phyloP scores from a whole-genome alignment of 140 eudicot genomes.

The Oenanthe javanica region DNA sequence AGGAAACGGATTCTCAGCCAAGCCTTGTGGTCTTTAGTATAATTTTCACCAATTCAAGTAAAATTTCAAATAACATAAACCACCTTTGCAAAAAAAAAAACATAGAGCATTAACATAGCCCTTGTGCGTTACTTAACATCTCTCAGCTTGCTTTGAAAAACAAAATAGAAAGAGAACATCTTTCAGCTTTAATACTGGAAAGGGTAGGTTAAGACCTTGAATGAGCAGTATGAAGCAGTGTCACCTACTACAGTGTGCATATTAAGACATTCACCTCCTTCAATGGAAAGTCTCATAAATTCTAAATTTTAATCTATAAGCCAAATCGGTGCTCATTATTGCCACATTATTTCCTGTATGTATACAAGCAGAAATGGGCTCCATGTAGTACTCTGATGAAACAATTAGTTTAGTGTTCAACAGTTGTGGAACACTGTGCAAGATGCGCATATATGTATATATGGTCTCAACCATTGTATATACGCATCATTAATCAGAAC shows the following conservation, averaged over 20 bases:
- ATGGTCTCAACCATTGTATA: not conserved
- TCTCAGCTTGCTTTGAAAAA: too few species aligned
- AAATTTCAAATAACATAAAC: too few species aligned
- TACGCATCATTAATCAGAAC: not conserved
- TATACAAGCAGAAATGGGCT: not conserved
- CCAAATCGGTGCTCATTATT: constrained; percentile 4
- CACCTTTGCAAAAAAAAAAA: too few species aligned
- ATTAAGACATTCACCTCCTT: not conserved
- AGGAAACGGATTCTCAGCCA: too few species aligned
- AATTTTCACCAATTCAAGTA: too few species aligned
- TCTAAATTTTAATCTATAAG: not conserved
- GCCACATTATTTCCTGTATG: not conserved
- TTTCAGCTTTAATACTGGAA: not conserved
- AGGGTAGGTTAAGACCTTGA: not conserved
- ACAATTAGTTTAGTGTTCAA: not conserved
- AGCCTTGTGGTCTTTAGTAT: too few species aligned
- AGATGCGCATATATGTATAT: not conserved
- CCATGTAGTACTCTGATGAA: not conserved
- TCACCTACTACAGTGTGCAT: constrained; percentile 12
- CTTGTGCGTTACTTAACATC: not conserved
- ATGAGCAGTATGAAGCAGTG: not conserved
- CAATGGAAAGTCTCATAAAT: not conserved
- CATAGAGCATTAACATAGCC: too few species aligned
- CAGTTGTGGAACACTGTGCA: not conserved
- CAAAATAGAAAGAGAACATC: too few species aligned